Evolutionary conservation across 768 basidiomycete species (phyloP).

Genomic region (Podaxis sp.): DNA sequence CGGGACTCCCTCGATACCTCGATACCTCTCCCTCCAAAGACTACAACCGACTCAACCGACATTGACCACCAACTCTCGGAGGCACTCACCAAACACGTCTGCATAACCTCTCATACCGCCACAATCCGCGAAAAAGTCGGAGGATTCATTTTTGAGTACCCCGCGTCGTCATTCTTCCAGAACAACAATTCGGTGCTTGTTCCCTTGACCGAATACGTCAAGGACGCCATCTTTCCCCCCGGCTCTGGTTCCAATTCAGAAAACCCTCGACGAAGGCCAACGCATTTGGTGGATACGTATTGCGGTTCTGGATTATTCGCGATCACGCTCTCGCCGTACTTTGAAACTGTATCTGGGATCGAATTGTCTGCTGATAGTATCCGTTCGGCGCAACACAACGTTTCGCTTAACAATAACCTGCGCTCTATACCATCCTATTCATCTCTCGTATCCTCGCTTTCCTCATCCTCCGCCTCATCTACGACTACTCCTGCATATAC

Average conservation of each 20-base stretch:
- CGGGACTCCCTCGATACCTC: constrained; percentile 66
- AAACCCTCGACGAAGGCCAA: constrained; percentile 33
- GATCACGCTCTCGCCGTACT: constrained; percentile 73
- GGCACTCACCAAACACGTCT: constrained; percentile 58
- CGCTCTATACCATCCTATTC: constrained; percentile 1
- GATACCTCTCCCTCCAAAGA: constrained; percentile 11
- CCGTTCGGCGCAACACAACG: constrained; percentile 62
- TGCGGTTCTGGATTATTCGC: constrained; percentile 89
- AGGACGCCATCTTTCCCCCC: constrained; percentile 57
- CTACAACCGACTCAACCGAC: not conserved
- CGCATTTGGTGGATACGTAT: constrained; percentile 93
- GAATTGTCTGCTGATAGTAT: constrained; percentile 79
- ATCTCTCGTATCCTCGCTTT: not conserved
- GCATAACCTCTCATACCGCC: constrained; percentile 78
- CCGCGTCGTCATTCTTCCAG: constrained; percentile 91
- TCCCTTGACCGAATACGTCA: constrained; percentile 81
- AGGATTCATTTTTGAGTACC: constrained; percentile 76
- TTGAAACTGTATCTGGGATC: constrained; percentile 79
- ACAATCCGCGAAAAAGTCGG: constrained; percentile 85
- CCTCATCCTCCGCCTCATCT: not conserved
- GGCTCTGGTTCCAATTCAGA: constrained; percentile 11
- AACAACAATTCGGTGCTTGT: constrained; percentile 94
- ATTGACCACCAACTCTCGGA: constrained; percentile 31
- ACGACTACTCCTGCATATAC: not conserved
- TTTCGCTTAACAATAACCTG: constrained; percentile 44